These are phyloP conservation scores for Xylariaceae sp. DNA, from an alignment of 2,329 filamentous ascomycete species.

Conservation along the genomic window DNA sequence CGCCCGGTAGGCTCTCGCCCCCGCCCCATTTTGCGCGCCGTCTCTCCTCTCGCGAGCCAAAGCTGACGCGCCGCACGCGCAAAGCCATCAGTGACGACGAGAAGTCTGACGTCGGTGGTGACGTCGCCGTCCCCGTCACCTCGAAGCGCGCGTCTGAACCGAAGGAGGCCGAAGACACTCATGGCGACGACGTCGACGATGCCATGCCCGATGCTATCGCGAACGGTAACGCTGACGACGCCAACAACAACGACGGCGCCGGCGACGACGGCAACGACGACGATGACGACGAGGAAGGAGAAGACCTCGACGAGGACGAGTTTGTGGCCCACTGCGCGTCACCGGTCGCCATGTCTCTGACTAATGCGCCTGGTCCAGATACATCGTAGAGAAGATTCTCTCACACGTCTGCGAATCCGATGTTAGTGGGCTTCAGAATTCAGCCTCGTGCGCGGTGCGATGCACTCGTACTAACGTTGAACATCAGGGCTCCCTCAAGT, in stretches of 20 bases:
- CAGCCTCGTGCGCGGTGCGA: too few relatives aligned
- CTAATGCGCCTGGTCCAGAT: slow-evolving; percentile 37
- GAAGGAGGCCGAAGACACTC: too few relatives aligned
- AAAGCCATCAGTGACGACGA: slow-evolving; percentile 36
- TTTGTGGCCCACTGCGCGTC: slow-evolving; percentile 2
- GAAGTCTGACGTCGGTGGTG: slow-evolving; percentile 25
- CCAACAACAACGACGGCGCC: slow-evolving; percentile 11
- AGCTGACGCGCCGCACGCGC: not conserved
- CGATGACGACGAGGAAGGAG: slow-evolving; percentile 27
- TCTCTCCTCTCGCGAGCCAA: not conserved
- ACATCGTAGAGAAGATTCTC: slow-evolving; percentile 66
- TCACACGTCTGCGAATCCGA: slow-evolving; percentile 54
- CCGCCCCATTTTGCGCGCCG: slow-evolving; percentile 3
- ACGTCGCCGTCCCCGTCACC: slow-evolving; percentile 10
- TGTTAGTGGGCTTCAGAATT: slow-evolving; percentile 37
- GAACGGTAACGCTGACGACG: slow-evolving; percentile 10
- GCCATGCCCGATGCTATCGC: slow-evolving; percentile 14
- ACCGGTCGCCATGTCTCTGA: not conserved
- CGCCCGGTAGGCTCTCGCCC: slow-evolving; percentile 12
- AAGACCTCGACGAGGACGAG: slow-evolving; percentile 25
- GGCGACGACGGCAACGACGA: slow-evolving; percentile 23
- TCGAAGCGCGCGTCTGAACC: slow-evolving; percentile 8
- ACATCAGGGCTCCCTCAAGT: slow-evolving; percentile 44
- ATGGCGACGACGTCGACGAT: slow-evolving; percentile 20
- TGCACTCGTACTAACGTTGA: too few relatives aligned